Percentiles rank a stretch among this genome's conserved stretches.
phyloP scores from a whole-genome alignment of 495 filamentous ascomycete species.

The Aspergillus cavernicola region DNA sequence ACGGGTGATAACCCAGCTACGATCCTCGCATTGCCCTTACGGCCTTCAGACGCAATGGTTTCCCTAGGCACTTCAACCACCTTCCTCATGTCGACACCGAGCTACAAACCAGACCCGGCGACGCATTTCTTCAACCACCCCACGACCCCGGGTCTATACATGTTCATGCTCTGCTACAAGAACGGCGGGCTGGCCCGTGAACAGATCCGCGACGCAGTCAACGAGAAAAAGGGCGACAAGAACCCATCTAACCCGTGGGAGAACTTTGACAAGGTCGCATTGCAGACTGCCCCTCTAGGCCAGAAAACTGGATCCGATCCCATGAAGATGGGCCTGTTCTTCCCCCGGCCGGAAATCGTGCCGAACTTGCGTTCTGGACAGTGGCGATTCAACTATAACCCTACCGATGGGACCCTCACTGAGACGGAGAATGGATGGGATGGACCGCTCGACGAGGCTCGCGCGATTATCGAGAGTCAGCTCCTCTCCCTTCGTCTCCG shows the following conservation, averaged over 20 bases:
- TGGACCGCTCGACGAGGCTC: conserved; percentile 63
- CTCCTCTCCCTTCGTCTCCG: conserved; percentile 85
- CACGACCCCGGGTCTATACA: conserved; percentile 74
- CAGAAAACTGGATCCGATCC: conserved; percentile 48
- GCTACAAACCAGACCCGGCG: conserved; percentile 80
- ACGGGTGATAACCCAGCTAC: conserved; percentile 97
- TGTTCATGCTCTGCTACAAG: conserved; percentile 99
- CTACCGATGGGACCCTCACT: conserved; percentile 35
- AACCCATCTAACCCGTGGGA: conserved; percentile 59
- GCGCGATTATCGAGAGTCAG: conserved; percentile 90
- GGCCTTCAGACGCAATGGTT: conserved; percentile 85
- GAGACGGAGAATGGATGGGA: conserved; percentile 48
- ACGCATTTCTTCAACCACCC: conserved; percentile 91
- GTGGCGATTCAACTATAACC: conserved; percentile 73
- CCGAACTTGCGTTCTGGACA: conserved; percentile 80
- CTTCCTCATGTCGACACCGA: conserved; percentile 91
- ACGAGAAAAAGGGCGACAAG: conserved; percentile 36
- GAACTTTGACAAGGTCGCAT: conserved; percentile 66
- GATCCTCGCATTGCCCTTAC: conserved; percentile 83
- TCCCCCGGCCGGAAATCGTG: conserved; percentile 92
- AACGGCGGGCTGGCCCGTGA: conserved; percentile 94
- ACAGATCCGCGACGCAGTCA: conserved; percentile 70
- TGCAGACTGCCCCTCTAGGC: conserved; percentile 64
- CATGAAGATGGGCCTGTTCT: conserved; percentile 86
- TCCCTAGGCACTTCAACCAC: conserved; percentile 94